These are phyloP conservation scores for Postia placenta DNA, from an alignment of 768 basidiomycete species.

Conservation along the genomic window DNA sequence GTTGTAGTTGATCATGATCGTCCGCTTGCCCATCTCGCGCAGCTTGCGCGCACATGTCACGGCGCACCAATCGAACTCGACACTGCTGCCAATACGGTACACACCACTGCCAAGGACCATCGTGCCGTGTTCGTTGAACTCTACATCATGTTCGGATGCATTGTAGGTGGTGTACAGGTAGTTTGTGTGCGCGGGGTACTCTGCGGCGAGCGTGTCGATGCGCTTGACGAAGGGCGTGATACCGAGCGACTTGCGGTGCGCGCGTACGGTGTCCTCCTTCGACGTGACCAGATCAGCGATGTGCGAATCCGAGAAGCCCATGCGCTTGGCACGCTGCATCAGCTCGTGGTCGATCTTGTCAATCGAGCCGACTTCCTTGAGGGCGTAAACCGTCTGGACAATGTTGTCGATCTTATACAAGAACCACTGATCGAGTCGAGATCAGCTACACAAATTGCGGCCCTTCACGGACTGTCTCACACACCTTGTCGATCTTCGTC, in stretches of 20 bases:
- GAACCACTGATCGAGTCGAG: slow-evolving; percentile 66
- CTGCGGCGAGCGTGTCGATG: slow-evolving; percentile 97
- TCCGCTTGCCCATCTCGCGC: slow-evolving; percentile 86
- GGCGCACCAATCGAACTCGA: slow-evolving; percentile 99
- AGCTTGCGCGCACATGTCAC: slow-evolving; percentile 95
- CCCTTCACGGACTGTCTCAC: slow-evolving; percentile 4
- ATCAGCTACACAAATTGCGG: neutral
- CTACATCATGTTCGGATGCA: slow-evolving; percentile 90
- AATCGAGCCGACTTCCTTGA: slow-evolving; percentile 67
- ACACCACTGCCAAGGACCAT: slow-evolving; percentile 99
- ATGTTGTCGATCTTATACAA: slow-evolving; percentile 99
- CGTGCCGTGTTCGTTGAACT: slow-evolving; percentile 95
- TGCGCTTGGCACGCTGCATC: slow-evolving; percentile 82
- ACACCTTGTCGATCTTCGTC: slow-evolving; percentile 96
- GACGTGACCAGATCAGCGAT: slow-evolving; percentile 77
- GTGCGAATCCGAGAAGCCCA: slow-evolving; percentile 93
- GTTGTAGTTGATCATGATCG: slow-evolving; percentile 99
- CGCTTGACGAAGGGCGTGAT: slow-evolving; percentile 98
- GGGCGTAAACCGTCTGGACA: slow-evolving; percentile 73
- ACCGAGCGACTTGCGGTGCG: slow-evolving; percentile 77
- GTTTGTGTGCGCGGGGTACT: slow-evolving; percentile 98
- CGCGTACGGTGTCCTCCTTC: slow-evolving; percentile 75
- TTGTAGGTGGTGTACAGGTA: slow-evolving; percentile 99
- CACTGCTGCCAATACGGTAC: slow-evolving; percentile 96
- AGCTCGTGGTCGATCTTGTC: slow-evolving; percentile 67